Conservation (phyloP, 2,329 filamentous ascomycete genomes). For the Sarocladiaceae sp. region DNA sequence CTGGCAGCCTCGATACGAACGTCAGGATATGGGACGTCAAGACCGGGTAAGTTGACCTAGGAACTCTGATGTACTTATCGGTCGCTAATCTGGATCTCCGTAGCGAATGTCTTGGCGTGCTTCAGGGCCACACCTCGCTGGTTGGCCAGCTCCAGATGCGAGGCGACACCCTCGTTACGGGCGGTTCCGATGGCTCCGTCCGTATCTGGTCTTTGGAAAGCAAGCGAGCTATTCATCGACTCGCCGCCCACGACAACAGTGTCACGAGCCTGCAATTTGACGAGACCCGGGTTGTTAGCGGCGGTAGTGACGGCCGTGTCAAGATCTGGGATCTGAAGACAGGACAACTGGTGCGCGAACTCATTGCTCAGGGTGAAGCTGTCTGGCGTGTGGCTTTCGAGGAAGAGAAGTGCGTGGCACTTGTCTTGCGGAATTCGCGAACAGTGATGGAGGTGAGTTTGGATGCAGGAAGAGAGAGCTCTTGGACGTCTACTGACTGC, state of each 20-base stretch:
- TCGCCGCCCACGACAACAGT: conserved; percentile 96
- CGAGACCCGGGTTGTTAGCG: conserved; percentile 88
- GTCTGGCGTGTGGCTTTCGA: conserved; percentile 98
- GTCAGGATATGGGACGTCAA: conserved; percentile 94
- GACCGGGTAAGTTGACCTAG: conserved; percentile 59
- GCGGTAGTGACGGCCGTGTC: conserved; percentile 92
- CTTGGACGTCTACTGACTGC: conserved; percentile 10
- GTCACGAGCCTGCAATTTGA: conserved; percentile 98
- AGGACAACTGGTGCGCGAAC: conserved; percentile 81
- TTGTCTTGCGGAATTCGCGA: conserved; percentile 76
- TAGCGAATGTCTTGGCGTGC: conserved; percentile 75
- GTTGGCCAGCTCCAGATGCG: conserved; percentile 96
- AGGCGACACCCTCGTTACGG: conserved; percentile 88
- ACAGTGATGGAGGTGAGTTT: conserved; percentile 92
- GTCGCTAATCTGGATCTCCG: conserved; percentile 21
- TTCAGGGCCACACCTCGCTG: conserved; percentile 94
- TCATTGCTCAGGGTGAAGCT: conserved; percentile 85
- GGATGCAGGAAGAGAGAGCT: background rate
- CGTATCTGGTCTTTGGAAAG: conserved; percentile 91
- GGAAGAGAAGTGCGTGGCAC: conserved; percentile 94
- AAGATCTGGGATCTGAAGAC: conserved; percentile 98
- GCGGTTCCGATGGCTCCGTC: conserved; percentile 92
- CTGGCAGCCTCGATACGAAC: conserved; percentile 92
- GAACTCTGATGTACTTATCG: background rate
- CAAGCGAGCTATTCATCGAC: conserved; percentile 85